phyloP scores from a whole-genome alignment of 1,284 basidiomycete species.

The Ceratobasidium sp. region DNA sequence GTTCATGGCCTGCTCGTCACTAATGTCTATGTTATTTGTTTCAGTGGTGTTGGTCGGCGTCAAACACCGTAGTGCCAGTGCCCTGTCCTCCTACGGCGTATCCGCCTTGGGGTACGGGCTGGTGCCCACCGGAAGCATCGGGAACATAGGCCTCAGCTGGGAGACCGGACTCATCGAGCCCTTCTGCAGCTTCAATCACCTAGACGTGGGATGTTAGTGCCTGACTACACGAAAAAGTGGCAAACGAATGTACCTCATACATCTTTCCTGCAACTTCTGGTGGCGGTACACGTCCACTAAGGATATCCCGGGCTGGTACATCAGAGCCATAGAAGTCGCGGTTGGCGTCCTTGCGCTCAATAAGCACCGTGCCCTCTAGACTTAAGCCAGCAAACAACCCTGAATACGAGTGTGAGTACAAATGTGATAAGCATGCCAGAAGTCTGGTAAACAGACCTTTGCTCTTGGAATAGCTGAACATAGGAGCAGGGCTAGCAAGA shows the following conservation, averaged over 20 bases:
- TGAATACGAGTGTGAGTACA: conserved; percentile 56
- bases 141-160: conserved; percentile 88
- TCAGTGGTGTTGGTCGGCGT: conserved; percentile 64
- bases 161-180: conserved; percentile 81
- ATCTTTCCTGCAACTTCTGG: conserved; percentile 94
- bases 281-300: conserved; percentile 92
- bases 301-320: conserved; percentile 90
- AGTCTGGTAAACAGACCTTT: conserved; percentile 72
- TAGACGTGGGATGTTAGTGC: not conserved
- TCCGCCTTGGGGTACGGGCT: conserved; percentile 61
- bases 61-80: conserved; percentile 68
- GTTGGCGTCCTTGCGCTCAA: conserved; percentile 96
- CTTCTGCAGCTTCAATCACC: conserved; percentile 81
- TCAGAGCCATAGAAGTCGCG: conserved; percentile 94
- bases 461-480: conserved; percentile 97
- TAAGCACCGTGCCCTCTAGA: conserved; percentile 93
- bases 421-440: conserved; percentile 14
- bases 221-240: not conserved
- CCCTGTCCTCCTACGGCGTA: conserved; percentile 55
- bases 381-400: conserved; percentile 96
- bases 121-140: conserved; percentile 70
- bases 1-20: not conserved
- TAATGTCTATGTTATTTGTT: conserved; percentile 17
- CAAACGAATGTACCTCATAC: conserved; percentile 70
- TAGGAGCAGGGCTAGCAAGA: conserved; percentile 92